Base-by-base conservation (phyloP, 139 green algal species). In the Nannochloris sp. region DNA sequence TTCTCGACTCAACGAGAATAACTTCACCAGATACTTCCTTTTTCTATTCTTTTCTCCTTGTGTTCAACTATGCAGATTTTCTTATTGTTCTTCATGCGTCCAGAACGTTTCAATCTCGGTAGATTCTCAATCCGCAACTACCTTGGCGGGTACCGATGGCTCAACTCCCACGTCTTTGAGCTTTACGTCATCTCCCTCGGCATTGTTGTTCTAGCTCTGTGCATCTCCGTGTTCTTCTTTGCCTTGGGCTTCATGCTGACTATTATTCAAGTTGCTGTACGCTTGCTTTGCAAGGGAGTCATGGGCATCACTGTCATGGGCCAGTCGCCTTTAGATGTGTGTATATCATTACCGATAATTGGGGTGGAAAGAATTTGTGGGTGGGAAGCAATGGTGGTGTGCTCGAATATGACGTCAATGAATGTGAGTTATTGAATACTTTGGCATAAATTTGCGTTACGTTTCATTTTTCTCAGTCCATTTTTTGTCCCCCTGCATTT, bases 381-480 rank as follows among this genome's bases (percentile, higher is more conserved):
- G 15, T 65, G 59, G 59, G 59, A 65, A 37, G 59, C 34, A 4
- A 13, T 65, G 2, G 8, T 54, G 13, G 35, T 32, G 5, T 65
- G 59, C 12, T 13, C 1, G 0, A 32, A 36, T 35, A 27, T 53
- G 13, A 65, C 59, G 0, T 54, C 12, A 25, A 65, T 65, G 59
- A 19, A 51, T 19, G 42, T 51, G 42, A 51, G 42, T 51, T 27
- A 19, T 27, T 19, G 19, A 51, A 27, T 19, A 19, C 42, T 27
- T 27, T 19, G 19, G 19, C 42, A 27, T 19, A 51, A 51, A 51
- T 19, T 51, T 51, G 19, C 19, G 19, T 51, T 51, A 27, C 19
- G 19, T 51, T 51, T 51, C 19, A 51, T 19, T 51, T 51, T 51
- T 27, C 19, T 51, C 19, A 51, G 42, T 19, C 19, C 19, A 51